Evolutionary conservation across 2,329 filamentous ascomycete species (phyloP).

Genomic region (Neoscytalidium dimidiatum): DNA sequence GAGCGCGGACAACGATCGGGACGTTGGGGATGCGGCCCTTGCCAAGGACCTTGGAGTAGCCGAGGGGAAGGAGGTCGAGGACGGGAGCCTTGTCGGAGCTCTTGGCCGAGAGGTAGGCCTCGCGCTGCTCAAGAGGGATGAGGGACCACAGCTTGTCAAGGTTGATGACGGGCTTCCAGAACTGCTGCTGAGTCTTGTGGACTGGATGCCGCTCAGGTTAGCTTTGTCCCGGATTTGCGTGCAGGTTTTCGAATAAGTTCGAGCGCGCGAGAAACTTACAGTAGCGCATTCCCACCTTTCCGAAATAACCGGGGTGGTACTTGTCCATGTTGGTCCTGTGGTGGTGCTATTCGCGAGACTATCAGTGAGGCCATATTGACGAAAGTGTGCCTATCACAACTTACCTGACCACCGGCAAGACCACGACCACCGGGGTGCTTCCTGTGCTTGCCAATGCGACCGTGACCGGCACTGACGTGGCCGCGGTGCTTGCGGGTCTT

Average conservation of each 20-base stretch:
- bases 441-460: conserved; percentile 97
- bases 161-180: conserved; percentile 99
- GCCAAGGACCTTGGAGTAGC: conserved; percentile 98
- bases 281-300: conserved; percentile 56
- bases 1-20: conserved; percentile 89
- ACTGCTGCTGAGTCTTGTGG: conserved; percentile 90
- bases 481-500: conserved; percentile 88
- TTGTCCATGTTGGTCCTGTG: conserved; percentile 91
- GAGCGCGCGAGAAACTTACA: conserved; percentile 66
- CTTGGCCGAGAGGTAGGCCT: conserved; percentile 79
- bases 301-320: conserved; percentile 93
- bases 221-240: too few species aligned
- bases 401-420: conserved; percentile 85
- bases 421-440: conserved; percentile 73
- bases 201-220: conserved; percentile 38
- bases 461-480: conserved; percentile 97
- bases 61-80: conserved; percentile 94
- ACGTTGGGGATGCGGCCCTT: conserved; percentile 95
- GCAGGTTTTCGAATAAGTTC: neutral
- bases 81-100: conserved; percentile 94
- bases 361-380: neutral
- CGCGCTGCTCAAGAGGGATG: conserved; percentile 88
- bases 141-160: conserved; percentile 99
- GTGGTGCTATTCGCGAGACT: conserved; percentile 69
- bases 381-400: neutral